These are phyloP conservation scores for Fusarium clavum DNA, from an alignment of 2,329 filamentous ascomycete species.

Conservation along the genomic window DNA sequence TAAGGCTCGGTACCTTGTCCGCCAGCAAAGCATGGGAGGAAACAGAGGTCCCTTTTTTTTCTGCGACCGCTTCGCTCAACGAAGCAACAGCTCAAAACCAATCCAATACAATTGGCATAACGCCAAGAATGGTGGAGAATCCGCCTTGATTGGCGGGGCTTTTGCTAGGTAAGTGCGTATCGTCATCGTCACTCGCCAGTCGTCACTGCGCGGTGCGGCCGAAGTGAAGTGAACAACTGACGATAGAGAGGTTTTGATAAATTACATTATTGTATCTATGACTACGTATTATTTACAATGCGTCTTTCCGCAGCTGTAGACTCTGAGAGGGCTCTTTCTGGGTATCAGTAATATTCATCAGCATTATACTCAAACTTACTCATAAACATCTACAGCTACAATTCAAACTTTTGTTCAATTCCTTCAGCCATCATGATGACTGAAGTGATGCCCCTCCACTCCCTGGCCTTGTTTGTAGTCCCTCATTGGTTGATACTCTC, in stretches of 20 bases:
- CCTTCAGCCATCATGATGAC: conserved; percentile 40
- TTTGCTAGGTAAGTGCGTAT: conserved; percentile 38
- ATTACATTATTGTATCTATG: background rate
- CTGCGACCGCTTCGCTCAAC: conserved; percentile 30
- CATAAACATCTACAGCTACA: conserved; percentile 1
- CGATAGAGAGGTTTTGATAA: background rate
- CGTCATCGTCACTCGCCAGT: conserved; percentile 43
- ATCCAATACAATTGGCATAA: conserved; percentile 34
- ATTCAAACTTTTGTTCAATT: conserved; percentile 22
- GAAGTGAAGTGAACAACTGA: conserved; percentile 18
- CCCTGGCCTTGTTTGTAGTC: conserved; percentile 4
- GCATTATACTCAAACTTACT: conserved; percentile 1
- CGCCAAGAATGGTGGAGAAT: conserved; percentile 47
- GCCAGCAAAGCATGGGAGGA: conserved; percentile 7
- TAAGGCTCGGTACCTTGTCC: conserved; percentile 40
- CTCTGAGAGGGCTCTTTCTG: too few species aligned
- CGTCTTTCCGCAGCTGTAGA: background rate
- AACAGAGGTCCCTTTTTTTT: conserved; percentile 8
- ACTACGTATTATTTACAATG: background rate
- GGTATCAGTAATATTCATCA: background rate
- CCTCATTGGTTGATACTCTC: conserved; percentile 20
- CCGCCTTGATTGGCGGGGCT: conserved; percentile 44
- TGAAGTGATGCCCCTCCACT: conserved; percentile 40
- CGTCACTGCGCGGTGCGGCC: conserved; percentile 25
- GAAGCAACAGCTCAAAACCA: conserved; percentile 37